Percentiles rank a stretch among this genome's conserved stretches.
Conservation (phyloP, 768 basidiomycete species). For the Neoboletus magnificus region DNA sequence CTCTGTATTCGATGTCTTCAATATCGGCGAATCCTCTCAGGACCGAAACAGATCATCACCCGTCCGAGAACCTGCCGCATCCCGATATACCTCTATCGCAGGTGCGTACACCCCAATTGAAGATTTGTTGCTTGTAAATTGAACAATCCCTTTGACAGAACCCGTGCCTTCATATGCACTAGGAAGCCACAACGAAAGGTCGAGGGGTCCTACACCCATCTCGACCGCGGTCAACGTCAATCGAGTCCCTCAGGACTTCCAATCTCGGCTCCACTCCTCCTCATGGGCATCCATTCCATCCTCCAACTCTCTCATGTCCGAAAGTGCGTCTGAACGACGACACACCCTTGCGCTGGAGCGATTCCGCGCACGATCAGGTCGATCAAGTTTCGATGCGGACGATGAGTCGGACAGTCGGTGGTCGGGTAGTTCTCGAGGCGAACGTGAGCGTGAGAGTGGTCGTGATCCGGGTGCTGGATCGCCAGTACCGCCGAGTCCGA, state of each 20-base stretch:
- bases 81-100: slow-evolving; percentile 10
- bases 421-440: slow-evolving; percentile 17
- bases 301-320: slow-evolving; percentile 41
- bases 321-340: slow-evolving; percentile 43
- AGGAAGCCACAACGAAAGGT: slow-evolving; percentile 11
- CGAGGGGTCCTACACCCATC: slow-evolving; percentile 14
- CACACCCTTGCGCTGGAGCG: slow-evolving; percentile 37
- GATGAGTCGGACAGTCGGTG: slow-evolving; percentile 25
- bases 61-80: slow-evolving; percentile 5
- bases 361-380: slow-evolving; percentile 23
- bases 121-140: neutral
- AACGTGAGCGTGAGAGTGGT: slow-evolving; percentile 10
- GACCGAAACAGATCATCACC: slow-evolving; percentile 14
- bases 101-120: slow-evolving; percentile 7
- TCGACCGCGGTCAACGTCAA: slow-evolving; percentile 2
- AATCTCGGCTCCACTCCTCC: slow-evolving; percentile 21
- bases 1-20: slow-evolving; percentile 31
- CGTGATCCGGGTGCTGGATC: slow-evolving; percentile 11
- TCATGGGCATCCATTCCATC: slow-evolving; percentile 33
- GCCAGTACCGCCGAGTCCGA: slow-evolving; percentile 12
- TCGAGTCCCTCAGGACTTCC: slow-evolving; percentile 11
- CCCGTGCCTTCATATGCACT: slow-evolving; percentile 11
- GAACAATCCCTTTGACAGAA: slow-evolving; percentile 14
- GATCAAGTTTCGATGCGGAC: slow-evolving; percentile 23
- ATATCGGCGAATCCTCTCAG: slow-evolving; percentile 21